phyloP scores from a whole-genome alignment of 2,329 filamentous ascomycete species.

The Sporothrix variecibatus region DNA sequence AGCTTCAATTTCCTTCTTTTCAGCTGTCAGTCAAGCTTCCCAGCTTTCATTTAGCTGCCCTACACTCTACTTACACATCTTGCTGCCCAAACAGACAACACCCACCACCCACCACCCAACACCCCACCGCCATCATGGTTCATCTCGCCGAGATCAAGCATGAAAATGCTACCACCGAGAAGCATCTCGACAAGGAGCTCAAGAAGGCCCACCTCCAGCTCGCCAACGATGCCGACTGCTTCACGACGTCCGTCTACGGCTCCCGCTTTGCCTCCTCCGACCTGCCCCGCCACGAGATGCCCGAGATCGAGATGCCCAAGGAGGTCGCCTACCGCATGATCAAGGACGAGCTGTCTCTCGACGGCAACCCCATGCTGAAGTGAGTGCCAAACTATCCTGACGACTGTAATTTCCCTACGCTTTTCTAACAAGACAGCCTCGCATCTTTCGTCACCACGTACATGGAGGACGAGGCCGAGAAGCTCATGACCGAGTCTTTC shows the following conservation, averaged over 20 bases:
- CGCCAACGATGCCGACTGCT: slow-evolving; percentile 56
- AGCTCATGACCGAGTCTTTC: slow-evolving; percentile 90
- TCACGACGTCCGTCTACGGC: slow-evolving; percentile 83
- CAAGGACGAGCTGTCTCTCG: slow-evolving; percentile 88
- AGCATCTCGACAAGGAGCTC: slow-evolving; percentile 40
- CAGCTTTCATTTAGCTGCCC: background rate
- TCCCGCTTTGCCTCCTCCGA: slow-evolving; percentile 79
- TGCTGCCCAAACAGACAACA: background rate
- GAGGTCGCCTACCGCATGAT: slow-evolving; percentile 97
- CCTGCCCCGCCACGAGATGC: slow-evolving; percentile 75
- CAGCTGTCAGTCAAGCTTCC: background rate
- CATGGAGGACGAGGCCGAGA: slow-evolving; percentile 84
- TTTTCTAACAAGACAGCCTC: slow-evolving; percentile 19
- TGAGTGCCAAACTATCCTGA: slow-evolving; percentile 42
- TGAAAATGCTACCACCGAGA: slow-evolving; percentile 34
- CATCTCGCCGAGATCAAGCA: slow-evolving; percentile 51
- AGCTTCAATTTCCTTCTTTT: background rate
- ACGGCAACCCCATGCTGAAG: slow-evolving; percentile 88
- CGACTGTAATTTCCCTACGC: background rate
- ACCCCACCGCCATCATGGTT: slow-evolving; percentile 47
- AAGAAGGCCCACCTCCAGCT: slow-evolving; percentile 52
- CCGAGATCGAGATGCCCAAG: slow-evolving; percentile 84
- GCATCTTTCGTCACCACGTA: slow-evolving; percentile 16
- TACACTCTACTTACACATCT: background rate
- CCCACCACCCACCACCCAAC: too few species aligned